Evolutionary conservation across 2,329 filamentous ascomycete species (phyloP).

Genomic region (Plenodomus biglobosus): DNA sequence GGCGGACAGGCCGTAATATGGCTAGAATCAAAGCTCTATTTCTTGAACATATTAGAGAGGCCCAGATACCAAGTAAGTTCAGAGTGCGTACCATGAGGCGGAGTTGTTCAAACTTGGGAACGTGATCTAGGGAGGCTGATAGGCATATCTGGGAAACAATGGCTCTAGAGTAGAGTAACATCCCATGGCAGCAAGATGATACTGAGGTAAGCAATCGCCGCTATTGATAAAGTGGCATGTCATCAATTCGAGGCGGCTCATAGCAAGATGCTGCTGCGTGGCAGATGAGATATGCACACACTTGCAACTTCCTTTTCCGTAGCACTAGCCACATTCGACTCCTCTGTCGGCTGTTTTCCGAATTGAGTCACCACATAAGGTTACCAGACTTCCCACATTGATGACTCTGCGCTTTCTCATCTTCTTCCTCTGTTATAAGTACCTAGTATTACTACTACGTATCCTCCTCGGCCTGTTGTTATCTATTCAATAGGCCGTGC

Average conservation of each 20-base stretch:
- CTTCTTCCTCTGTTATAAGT: too few species aligned
- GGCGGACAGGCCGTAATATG: slow-evolving; percentile 28
- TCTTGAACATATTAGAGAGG: slow-evolving; percentile 23
- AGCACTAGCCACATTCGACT: not conserved
- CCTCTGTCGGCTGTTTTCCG: not conserved
- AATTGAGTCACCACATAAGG: not conserved
- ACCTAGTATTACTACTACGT: too few species aligned
- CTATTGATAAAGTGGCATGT: slow-evolving; percentile 30
- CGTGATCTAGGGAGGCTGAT: too few species aligned
- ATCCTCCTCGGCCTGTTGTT: too few species aligned
- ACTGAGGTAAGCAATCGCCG: too few species aligned
- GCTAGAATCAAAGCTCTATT: slow-evolving; percentile 26
- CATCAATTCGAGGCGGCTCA: slow-evolving; percentile 8
- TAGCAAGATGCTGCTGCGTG: not conserved
- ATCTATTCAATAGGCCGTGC: not conserved
- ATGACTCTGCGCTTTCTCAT: not conserved
- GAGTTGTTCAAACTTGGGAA: too few species aligned
- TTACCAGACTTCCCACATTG: not conserved
- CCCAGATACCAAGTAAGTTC: slow-evolving; percentile 27
- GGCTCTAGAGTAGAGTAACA: too few species aligned
- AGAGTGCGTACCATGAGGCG: slow-evolving; percentile 20
- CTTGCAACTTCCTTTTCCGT: not conserved
- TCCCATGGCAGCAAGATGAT: too few species aligned
- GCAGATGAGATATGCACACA: not conserved
- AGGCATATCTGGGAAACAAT: too few species aligned